These are phyloP conservation scores for Quercus agrifolia DNA, from an alignment of 306 rosid species.

Conservation along the genomic window DNA sequence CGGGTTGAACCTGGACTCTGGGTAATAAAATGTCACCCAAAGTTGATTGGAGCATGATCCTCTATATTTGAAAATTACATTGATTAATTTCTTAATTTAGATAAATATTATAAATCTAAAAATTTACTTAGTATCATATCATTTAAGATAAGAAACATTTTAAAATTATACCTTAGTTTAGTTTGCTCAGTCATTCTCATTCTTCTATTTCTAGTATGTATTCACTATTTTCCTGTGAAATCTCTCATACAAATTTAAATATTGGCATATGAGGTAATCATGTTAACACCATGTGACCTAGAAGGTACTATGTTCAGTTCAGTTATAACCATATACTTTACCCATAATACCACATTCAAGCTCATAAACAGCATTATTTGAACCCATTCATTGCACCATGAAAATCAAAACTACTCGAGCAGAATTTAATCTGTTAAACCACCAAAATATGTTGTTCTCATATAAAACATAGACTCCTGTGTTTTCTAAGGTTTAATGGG, in stretches of 20 bases:
- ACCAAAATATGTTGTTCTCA: constrained; percentile 27
- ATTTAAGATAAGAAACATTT: no score
- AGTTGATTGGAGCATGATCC: no score
- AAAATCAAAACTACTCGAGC: neutral
- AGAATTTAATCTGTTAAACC: neutral
- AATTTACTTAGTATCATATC: no score
- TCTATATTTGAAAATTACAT: no score
- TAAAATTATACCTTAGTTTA: no score
- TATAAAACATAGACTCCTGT: constrained; percentile 27
- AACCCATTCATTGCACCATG: neutral
- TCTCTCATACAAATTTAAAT: neutral
- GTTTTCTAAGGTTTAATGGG: constrained; percentile 13
- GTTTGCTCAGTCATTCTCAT: neutral
- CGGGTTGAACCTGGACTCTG: no score
- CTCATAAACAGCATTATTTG: neutral
- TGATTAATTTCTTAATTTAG: no score
- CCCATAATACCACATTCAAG: neutral
- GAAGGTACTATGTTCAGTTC: neutral
- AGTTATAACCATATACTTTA: neutral
- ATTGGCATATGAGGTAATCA: neutral
- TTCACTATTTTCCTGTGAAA: neutral
- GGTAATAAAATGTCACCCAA: no score
- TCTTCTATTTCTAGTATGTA: neutral
- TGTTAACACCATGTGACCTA: neutral
- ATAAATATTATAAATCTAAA: no score